A percentile compares a stretch with the other conserved stretches of the same genome.
These are phyloP conservation scores for Emergomyces pasteurianus DNA, from an alignment of 2,329 filamentous ascomycete species.

Conservation along the genomic window DNA sequence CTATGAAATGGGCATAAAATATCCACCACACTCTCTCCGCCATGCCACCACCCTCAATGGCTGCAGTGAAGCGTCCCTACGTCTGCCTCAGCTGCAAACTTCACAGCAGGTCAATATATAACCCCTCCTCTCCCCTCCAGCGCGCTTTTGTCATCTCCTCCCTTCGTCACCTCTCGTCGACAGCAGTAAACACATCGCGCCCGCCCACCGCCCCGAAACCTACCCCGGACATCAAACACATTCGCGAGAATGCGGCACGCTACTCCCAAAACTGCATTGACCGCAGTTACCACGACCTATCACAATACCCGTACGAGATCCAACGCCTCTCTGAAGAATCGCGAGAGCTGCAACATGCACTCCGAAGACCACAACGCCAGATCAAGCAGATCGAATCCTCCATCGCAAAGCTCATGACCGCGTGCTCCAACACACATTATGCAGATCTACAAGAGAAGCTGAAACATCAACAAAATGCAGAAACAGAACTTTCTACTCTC, in stretches of 20 bases:
- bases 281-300: slow-evolving; percentile 60
- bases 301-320: slow-evolving; percentile 42
- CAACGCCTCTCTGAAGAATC: slow-evolving; percentile 29
- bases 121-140: neutral
- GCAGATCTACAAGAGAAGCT: slow-evolving; percentile 1
- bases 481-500: slow-evolving; percentile 15
- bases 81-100: slow-evolving; percentile 25
- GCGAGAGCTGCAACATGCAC: slow-evolving; percentile 26
- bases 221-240: slow-evolving; percentile 73
- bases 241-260: slow-evolving; percentile 69
- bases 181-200: slow-evolving; percentile 13
- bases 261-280: slow-evolving; percentile 74
- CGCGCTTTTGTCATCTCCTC: neutral
- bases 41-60: slow-evolving; percentile 12
- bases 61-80: slow-evolving; percentile 18
- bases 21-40: neutral
- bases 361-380: slow-evolving; percentile 29
- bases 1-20: too few relatives aligned
- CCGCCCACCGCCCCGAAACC: slow-evolving; percentile 68
- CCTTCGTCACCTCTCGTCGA: neutral
- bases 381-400: slow-evolving; percentile 34
- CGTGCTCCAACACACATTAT: slow-evolving; percentile 12
- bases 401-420: slow-evolving; percentile 22
- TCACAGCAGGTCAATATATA: slow-evolving; percentile 8
- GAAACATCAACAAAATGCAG: slow-evolving; percentile 9